Conservation (phyloP, 345 rosid genomes). For the Gossypium bickii region DNA sequence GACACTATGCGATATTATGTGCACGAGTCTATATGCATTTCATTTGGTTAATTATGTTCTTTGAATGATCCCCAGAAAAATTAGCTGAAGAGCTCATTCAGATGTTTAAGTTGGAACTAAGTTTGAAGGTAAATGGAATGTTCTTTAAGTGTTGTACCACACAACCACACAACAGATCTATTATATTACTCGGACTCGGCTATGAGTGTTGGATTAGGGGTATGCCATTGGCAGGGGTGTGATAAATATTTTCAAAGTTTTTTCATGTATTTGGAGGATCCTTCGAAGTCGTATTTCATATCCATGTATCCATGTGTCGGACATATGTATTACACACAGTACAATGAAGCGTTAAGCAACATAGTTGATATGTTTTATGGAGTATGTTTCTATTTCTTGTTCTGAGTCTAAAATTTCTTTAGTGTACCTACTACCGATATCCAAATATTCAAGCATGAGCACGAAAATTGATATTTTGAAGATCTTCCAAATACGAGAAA, state of each 20-base stretch:
- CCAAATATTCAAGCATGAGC: not conserved
- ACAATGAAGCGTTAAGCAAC: not conserved
- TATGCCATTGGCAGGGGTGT: not conserved
- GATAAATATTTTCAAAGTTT: not conserved
- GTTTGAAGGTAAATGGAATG: slow-evolving; percentile 54
- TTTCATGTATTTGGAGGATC: not conserved
- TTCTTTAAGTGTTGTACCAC: not conserved
- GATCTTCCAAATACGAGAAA: not conserved
- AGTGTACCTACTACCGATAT: not conserved
- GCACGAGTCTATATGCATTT: not conserved
- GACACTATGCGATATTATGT: not conserved
- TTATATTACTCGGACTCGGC: not conserved
- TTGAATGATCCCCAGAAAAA: slow-evolving; percentile 46
- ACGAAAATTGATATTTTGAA: not conserved
- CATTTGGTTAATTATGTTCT: slow-evolving; percentile 11
- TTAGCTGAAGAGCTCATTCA: slow-evolving; percentile 70
- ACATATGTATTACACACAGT: not conserved
- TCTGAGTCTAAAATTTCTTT: not conserved
- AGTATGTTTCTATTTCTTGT: not conserved
- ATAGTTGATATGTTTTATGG: not conserved
- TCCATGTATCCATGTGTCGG: not conserved
- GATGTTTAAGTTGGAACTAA: slow-evolving; percentile 69
- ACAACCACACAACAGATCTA: not conserved
- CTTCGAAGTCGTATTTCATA: not conserved
- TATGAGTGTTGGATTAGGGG: not conserved